Evolutionary conservation across 495 filamentous ascomycete genomes (phyloP).

Genomic region (Lasiosphaeria ovina): DNA sequence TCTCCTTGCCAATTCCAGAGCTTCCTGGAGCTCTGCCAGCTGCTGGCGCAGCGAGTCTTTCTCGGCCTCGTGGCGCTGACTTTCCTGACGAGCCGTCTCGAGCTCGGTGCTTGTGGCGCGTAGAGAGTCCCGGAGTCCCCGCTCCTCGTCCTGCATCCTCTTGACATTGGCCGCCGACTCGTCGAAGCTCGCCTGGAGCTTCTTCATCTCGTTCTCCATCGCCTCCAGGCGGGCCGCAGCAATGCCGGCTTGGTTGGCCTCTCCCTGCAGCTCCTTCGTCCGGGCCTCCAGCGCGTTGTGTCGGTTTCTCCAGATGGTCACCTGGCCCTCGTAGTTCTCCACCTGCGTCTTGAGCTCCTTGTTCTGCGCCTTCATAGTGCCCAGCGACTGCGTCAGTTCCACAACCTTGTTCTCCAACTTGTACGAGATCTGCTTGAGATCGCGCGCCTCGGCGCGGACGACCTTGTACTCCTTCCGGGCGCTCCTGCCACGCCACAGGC

Average conservation of each 20-base stretch:
- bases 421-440: conserved; percentile 98
- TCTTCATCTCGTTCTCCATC: conserved; percentile 93
- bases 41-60: conserved; percentile 82
- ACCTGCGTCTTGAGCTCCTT: conserved; percentile 83
- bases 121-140: conserved; percentile 73
- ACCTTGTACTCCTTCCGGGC: conserved; percentile 84
- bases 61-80: conserved; percentile 72
- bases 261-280: conserved; percentile 88
- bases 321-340: conserved; percentile 92
- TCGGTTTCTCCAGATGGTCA: conserved; percentile 89
- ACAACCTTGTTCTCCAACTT: conserved; percentile 99
- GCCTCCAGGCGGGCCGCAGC: conserved; percentile 80
- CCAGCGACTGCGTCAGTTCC: conserved; percentile 91
- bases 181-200: conserved; percentile 79
- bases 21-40: conserved; percentile 84
- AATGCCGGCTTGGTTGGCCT: conserved; percentile 97
- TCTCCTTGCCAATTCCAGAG: conserved; percentile 82
- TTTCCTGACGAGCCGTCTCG: conserved; percentile 67
- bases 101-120: conserved; percentile 73
- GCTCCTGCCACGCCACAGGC: conserved; percentile 82
- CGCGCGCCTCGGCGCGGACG: conserved; percentile 89
- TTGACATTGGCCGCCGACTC: conserved; percentile 86
- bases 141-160: conserved; percentile 89
- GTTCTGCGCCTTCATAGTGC: conserved; percentile 89
- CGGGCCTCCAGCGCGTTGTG: conserved; percentile 89